Percentiles rank a stretch among this genome's conserved stretches.
Evolutionary conservation across 768 basidiomycete species (phyloP).

Genomic region (Hortiboletus campestris): DNA sequence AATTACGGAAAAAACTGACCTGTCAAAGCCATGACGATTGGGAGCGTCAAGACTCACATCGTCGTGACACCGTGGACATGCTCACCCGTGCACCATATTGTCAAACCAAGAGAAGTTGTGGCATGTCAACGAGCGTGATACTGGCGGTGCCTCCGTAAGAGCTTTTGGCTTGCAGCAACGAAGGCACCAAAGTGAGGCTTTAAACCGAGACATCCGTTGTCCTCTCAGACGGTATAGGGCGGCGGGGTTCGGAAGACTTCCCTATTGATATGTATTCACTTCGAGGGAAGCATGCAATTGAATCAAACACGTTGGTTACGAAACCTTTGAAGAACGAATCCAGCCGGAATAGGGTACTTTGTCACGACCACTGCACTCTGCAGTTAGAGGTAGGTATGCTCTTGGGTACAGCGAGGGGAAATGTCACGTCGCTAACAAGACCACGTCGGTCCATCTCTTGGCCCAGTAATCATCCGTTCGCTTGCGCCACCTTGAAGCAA

Average conservation of each 20-base stretch:
- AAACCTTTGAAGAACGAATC: background rate
- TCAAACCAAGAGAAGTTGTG: background rate
- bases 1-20: background rate
- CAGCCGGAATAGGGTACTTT: background rate
- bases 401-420: background rate
- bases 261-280: background rate
- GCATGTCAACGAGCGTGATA: background rate
- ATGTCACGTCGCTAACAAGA: background rate
- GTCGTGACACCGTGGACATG: background rate
- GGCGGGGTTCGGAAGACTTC: background rate
- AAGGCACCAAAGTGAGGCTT: background rate
- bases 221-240: background rate
- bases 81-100: background rate
- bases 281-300: background rate
- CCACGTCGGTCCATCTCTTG: background rate
- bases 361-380: background rate
- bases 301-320: background rate
- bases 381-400: background rate
- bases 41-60: background rate
- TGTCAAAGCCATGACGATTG: background rate
- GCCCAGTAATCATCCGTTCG: background rate
- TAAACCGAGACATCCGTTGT: background rate
- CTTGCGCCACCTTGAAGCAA: background rate
- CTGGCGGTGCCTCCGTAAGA: background rate
- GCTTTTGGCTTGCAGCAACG: background rate